Conservation (phyloP, 1,284 basidiomycete genomes). For the Leccinum huronense region DNA sequence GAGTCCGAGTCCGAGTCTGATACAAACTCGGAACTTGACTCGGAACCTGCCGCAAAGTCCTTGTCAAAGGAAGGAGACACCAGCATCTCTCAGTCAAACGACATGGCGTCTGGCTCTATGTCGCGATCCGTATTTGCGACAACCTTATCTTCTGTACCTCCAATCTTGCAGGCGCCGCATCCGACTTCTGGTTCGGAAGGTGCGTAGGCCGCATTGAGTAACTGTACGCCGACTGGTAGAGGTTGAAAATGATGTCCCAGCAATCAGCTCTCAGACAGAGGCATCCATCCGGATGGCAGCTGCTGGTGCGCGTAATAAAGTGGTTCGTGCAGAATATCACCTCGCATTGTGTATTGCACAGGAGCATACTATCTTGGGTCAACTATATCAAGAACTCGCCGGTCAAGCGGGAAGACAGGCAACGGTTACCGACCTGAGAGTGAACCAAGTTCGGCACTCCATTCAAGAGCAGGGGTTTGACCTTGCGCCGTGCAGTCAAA, state of each 20-base stretch:
- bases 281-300: background rate
- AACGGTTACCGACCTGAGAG: background rate
- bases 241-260: background rate
- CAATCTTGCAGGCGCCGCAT: background rate
- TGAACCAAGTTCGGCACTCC: background rate
- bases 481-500: background rate
- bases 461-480: background rate
- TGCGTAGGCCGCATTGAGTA: background rate
- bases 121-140: background rate
- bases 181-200: background rate
- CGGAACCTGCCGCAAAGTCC: background rate
- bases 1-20: background rate
- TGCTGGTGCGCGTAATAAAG: background rate
- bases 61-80: background rate
- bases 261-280: background rate
- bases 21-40: background rate
- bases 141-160: background rate
- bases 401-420: background rate
- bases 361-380: background rate
- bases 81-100: background rate
- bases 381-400: background rate
- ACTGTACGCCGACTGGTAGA: background rate
- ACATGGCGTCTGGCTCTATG: background rate
- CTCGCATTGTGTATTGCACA: background rate
- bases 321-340: background rate